Percentiles rank a stretch among this genome's conserved stretches.
phyloP scores from a whole-genome alignment of 2,329 filamentous ascomycete genomes.

The Aspergillus ibericus region DNA sequence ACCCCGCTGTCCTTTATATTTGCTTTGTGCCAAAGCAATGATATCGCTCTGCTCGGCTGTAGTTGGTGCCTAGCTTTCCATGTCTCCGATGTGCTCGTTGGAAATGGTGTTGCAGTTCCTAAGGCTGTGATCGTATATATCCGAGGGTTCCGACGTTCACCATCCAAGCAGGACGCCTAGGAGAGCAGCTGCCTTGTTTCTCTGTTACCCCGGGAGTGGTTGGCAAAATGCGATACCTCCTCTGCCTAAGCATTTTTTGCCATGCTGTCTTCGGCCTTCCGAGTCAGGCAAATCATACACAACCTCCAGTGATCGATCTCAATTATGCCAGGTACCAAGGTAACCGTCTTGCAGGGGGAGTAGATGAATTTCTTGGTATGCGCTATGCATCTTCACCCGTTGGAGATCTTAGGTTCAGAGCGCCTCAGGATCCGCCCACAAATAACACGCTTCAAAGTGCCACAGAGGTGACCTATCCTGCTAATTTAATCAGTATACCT shows the following conservation, averaged over 20 bases:
- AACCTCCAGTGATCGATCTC: conserved; percentile 53
- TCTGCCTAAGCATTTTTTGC: neutral
- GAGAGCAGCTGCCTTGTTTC: neutral
- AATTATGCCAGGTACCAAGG: conserved; percentile 66
- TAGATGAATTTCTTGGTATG: conserved; percentile 70
- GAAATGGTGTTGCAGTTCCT: too few species aligned
- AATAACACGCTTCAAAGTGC: conserved; percentile 49
- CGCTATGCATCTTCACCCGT: conserved; percentile 68
- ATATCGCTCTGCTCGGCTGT: neutral
- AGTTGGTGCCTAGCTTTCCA: neutral
- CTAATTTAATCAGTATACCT: neutral
- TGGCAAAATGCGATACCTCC: neutral
- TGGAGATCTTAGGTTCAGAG: conserved; percentile 62
- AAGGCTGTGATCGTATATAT: too few species aligned
- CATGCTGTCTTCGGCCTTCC: neutral
- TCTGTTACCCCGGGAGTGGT: neutral
- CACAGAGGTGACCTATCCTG: conserved; percentile 18
- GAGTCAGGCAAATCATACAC: neutral
- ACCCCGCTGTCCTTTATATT: neutral
- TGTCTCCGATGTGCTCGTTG: neutral
- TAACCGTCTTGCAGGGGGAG: conserved; percentile 51
- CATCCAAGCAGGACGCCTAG: neutral
- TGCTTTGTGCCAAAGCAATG: neutral
- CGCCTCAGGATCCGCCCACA: conserved; percentile 59
- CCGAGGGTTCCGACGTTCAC: neutral